Evolutionary conservation across 331 rosid species (phyloP), one percentile per base, ranked within the genome.

Genomic region (Rhamnella rubrinervis): DNA sequence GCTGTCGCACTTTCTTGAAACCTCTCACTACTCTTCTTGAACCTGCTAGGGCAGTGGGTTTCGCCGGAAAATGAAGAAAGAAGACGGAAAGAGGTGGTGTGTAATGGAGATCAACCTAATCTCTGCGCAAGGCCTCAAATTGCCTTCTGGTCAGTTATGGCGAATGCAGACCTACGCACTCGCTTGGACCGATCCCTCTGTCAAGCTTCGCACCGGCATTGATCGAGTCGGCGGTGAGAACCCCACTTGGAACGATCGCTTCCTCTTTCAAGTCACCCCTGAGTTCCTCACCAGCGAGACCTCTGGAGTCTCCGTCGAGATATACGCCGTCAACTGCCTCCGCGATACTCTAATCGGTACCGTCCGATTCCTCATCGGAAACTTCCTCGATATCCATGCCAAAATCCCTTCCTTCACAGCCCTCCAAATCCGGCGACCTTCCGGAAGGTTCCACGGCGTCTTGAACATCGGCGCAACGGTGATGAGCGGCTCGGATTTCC

Each of bases 181-280:
- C 72, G 83, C 83, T 3, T 91, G 95, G 95, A 80, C 88, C 61
- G 81, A 91, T 61, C 58, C 92, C 1, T 40, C 76, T 56, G 63
- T 68, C 46, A 89, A 89, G 81, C 92, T 91, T 74, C 83, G 92
- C 13, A 88, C 97, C 20, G 83, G 88, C 12, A 62, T 89, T 21
- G 98, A 93, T 82, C 72, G 67, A 13, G 44, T 87, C 67, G 97
- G 97, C 35, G 88, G 75, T 19, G 85, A 75, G 11, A 87, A 93
- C 39, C 98, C 98, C 8, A 91, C 92, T 25, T 93, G 98, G 98
- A 88, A 93, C 78, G 98, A 93, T 77, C 90, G 81, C 37, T 91
- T 87, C 72, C 96, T 91, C 87, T 93, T 93, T 84, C 83, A 83
- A 11, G 89, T 93, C 58, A 57, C 91, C 52, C 82, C 89, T 23